Evolutionary conservation across 345 rosid species (phyloP).

Genomic region (Lagerstroemia speciosa): DNA sequence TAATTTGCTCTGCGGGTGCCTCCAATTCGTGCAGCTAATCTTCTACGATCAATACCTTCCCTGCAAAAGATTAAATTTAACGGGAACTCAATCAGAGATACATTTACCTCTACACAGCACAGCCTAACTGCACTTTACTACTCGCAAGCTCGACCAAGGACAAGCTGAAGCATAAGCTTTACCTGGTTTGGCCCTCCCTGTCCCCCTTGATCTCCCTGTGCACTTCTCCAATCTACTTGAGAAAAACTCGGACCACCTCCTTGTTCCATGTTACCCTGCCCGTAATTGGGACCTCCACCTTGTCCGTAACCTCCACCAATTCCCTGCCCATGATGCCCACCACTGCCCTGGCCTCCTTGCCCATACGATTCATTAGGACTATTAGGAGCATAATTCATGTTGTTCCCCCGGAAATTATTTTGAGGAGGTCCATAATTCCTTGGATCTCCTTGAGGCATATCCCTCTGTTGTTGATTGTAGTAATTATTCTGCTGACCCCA

Average conservation of each 20-base stretch:
- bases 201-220: conserved; percentile 35
- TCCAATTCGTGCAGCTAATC: background rate
- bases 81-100: background rate
- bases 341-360: conserved; percentile 11
- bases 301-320: conserved; percentile 17
- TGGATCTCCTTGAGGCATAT: conserved; percentile 27
- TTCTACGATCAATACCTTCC: conserved; percentile 19
- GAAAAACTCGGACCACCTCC: conserved; percentile 24
- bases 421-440: conserved; percentile 13
- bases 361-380: conserved; percentile 26
- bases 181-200: conserved; percentile 20
- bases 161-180: background rate
- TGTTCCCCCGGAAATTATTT: conserved; percentile 17
- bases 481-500: conserved; percentile 31
- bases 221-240: conserved; percentile 32
- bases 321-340: conserved; percentile 11
- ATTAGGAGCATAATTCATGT: conserved; percentile 12
- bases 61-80: conserved; percentile 22
- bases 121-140: background rate
- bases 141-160: background rate
- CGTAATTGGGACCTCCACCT: conserved; percentile 17
- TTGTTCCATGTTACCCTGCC: conserved; percentile 18
- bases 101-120: conserved; percentile 27
- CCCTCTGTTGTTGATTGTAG: conserved; percentile 29
- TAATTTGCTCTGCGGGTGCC: background rate